Percentiles rank a stretch among this genome's conserved stretches.
These are phyloP conservation scores for Pisolithus orientalis DNA, from an alignment of 768 basidiomycete genomes.

Conservation along the genomic window DNA sequence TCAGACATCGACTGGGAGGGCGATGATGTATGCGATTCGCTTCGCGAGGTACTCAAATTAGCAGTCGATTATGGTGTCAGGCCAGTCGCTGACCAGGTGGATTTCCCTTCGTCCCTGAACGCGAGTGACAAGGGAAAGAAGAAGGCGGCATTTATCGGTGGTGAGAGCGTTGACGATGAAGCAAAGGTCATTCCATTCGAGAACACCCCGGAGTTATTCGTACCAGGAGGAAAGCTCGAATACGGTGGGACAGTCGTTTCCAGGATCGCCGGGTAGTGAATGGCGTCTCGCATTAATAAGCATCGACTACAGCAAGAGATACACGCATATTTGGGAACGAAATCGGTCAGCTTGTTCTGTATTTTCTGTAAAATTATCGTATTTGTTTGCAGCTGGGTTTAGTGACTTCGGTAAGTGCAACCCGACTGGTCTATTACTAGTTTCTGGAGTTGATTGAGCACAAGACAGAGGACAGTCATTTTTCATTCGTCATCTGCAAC, in stretches of 20 bases:
- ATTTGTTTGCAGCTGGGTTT: too few species aligned
- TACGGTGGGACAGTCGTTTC: constrained; percentile 31
- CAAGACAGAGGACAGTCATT: too few species aligned
- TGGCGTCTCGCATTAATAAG: too few species aligned
- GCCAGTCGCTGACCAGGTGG: constrained; percentile 17
- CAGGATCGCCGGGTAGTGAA: constrained; percentile 23
- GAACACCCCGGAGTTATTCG: constrained; percentile 26
- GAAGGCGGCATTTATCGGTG: constrained; percentile 6
- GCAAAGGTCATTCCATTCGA: constrained; percentile 31
- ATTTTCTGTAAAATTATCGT: too few species aligned
- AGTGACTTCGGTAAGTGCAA: too few species aligned
- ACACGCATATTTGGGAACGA: too few species aligned
- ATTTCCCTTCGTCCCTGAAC: constrained; percentile 12
- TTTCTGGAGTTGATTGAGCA: too few species aligned
- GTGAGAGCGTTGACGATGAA: constrained; percentile 13
- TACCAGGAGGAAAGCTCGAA: constrained; percentile 22
- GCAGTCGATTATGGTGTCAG: constrained; percentile 29
- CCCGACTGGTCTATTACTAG: too few species aligned
- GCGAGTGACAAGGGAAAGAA: constrained; percentile 25
- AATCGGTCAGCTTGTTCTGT: too few species aligned
- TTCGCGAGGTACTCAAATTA: constrained; percentile 35
- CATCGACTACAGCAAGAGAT: too few species aligned
- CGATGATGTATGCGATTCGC: constrained; percentile 55
- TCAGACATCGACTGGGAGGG: constrained; percentile 85
- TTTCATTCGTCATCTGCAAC: too few species aligned